Conservation (phyloP, 306 rosid genomes). For the Trifolium pratense region DNA sequence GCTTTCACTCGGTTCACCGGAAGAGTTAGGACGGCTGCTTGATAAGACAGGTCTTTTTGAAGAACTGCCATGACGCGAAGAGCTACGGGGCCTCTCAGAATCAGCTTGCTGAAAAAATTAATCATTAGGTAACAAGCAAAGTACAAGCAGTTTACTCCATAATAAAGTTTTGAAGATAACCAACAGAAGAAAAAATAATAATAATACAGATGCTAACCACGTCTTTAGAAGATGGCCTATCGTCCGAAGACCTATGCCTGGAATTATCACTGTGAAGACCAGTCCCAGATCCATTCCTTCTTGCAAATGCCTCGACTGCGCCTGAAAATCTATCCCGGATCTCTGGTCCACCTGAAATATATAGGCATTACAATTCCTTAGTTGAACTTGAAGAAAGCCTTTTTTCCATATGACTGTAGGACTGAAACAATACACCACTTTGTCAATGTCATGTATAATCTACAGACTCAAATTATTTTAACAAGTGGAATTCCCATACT, state of each 20-base stretch:
- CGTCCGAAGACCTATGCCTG: conserved; percentile 76
- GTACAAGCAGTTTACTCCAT: conserved; percentile 17
- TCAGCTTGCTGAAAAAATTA: conserved; percentile 67
- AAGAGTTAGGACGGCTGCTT: conserved; percentile 90
- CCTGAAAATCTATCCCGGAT: conserved; percentile 80
- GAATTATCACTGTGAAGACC: conserved; percentile 74
- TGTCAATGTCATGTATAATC: not conserved
- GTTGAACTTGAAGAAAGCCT: not conserved
- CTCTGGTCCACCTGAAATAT: conserved; percentile 68
- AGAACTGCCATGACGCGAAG: conserved; percentile 82
- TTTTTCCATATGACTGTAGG: conserved; percentile 1
- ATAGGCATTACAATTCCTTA: conserved; percentile 19
- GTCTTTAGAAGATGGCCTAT: conserved; percentile 78
- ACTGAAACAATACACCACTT: conserved; percentile 19
- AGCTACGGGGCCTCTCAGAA: conserved; percentile 77
- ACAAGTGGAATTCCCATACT: conserved; percentile 1
- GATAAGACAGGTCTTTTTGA: conserved; percentile 79
- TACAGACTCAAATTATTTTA: not conserved
- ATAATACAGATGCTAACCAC: conserved; percentile 62
- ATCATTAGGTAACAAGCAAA: conserved; percentile 16
- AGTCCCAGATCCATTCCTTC: conserved; percentile 78
- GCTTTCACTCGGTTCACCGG: conserved; percentile 80
- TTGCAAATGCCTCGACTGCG: conserved; percentile 87
- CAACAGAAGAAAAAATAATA: not conserved
- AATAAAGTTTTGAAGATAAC: not conserved